Evolutionary conservation across 73 alveolate species (phyloP), one percentile per base, ranked within the genome.

Genomic region (Uronychia setigera): DNA sequence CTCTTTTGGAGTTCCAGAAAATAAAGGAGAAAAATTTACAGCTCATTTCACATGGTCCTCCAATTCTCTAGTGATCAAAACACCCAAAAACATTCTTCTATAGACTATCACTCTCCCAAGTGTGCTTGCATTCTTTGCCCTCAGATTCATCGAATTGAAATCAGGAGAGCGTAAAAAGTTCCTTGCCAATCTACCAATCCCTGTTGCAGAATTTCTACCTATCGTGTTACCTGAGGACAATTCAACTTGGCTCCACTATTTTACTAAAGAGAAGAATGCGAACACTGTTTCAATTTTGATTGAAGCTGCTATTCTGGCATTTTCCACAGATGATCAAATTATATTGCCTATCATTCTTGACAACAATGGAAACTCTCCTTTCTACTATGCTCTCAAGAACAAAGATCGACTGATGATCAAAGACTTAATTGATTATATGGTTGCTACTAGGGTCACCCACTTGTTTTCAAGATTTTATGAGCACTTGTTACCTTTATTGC

Each of bases 371-470:
- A 30, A 78, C 32, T 78, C 84, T 26, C 76, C 84, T 1, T 32
- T 78, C 32, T 78, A 32, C 59, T 78, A 78, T 32, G 84, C 76
- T 46, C 67, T 46, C 67, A 46, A 46, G 67, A 46, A 46, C 67
- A 46, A 46, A 46, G 67, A 46, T 19, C 67, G 67, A 46, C 67
- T 46, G n/a, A 46, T 46, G 67, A 46, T 46, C 19, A 46, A 46
- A 19, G 67, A 46, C 67, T 19, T 46, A 5, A 46, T 46, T 19
- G 67, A 46, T 19, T 46, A 46, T 19, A 46, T 46, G 67, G 67
- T 46, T 5, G 67, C 19, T 5, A 46, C 67, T 5, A 46, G 67
- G 67, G 67, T 46, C n/a, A 46, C 67, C 67, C 67, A 46, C 67
- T 11, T 46, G 19, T 46, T 46, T 46, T 46, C 67, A 11, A 46